phyloP scores from a whole-genome alignment of 2,329 filamentous ascomycete species.

The Huntiella savannae region DNA sequence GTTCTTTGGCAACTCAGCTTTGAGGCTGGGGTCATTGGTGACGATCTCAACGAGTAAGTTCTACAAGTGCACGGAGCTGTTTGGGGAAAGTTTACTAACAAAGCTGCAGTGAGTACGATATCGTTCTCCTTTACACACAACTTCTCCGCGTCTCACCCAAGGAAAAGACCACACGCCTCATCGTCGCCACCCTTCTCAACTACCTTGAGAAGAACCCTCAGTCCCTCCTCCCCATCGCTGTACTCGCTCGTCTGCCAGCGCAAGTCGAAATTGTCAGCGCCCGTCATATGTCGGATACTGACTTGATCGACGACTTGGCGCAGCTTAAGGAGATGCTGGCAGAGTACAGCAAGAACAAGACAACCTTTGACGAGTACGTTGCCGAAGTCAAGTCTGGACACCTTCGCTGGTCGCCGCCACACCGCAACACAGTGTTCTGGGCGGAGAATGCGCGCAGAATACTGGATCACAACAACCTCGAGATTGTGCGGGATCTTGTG shows the following conservation, averaged over 20 bases:
- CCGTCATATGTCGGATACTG: conserved; percentile 44
- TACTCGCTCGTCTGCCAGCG: conserved; percentile 61
- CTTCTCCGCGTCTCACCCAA: conserved; percentile 85
- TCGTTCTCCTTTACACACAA: conserved; percentile 80
- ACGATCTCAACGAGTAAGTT: conserved; percentile 67
- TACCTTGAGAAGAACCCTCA: conserved; percentile 52
- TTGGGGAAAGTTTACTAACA: background rate
- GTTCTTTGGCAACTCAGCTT: conserved; percentile 96
- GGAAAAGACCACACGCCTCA: conserved; percentile 87
- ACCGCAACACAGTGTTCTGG: conserved; percentile 77
- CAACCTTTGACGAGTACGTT: conserved; percentile 74
- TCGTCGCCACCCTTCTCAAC: conserved; percentile 78
- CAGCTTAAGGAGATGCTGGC: conserved; percentile 43
- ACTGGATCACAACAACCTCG: conserved; percentile 63
- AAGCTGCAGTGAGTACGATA: conserved; percentile 60
- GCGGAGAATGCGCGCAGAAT: conserved; percentile 77
- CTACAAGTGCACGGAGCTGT: background rate
- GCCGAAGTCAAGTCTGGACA: conserved; percentile 74
- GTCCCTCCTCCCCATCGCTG: conserved; percentile 63
- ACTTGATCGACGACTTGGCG: conserved; percentile 43
- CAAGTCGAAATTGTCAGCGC: conserved; percentile 43
- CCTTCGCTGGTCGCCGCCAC: conserved; percentile 80
- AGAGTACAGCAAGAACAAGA: conserved; percentile 51
- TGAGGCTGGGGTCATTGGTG: conserved; percentile 53
- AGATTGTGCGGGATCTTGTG: conserved; percentile 61